These are phyloP conservation scores for Pseudophaeomoniella oleicola DNA, from an alignment of 2,329 filamentous ascomycete species.

Conservation along the genomic window DNA sequence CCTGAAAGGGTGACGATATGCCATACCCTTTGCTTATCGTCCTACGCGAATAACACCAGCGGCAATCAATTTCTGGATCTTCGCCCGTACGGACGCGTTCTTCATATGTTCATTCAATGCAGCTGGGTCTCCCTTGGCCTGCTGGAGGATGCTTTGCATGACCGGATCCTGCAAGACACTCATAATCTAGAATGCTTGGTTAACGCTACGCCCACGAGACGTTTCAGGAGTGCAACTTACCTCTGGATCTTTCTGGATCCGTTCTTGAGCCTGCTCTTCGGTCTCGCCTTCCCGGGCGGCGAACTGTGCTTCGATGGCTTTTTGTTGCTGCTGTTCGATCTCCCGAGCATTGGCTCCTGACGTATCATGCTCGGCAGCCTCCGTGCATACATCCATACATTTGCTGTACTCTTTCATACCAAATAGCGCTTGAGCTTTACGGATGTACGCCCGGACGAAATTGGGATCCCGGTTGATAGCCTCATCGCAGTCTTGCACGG, in stretches of 20 bases:
- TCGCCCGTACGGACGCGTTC: constrained; percentile 69
- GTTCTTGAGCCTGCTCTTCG: constrained; percentile 86
- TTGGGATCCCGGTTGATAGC: constrained; percentile 82
- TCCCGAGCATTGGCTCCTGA: constrained; percentile 73
- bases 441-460: constrained; percentile 91
- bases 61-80: constrained; percentile 89
- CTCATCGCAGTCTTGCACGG: constrained; percentile 78
- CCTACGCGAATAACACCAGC: constrained; percentile 82
- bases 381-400: constrained; percentile 75
- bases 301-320: constrained; percentile 83
- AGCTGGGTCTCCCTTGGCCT: constrained; percentile 84
- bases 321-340: constrained; percentile 88
- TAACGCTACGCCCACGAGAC: constrained; percentile 12
- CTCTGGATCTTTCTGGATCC: constrained; percentile 79
- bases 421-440: constrained; percentile 89
- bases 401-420: constrained; percentile 98
- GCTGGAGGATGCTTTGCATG: constrained; percentile 94
- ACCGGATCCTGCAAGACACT: constrained; percentile 85
- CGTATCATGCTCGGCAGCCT: constrained; percentile 63
- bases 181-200: constrained; percentile 50
- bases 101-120: constrained; percentile 95
- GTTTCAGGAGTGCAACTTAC: constrained; percentile 36
- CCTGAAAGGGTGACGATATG: too few relatives aligned
- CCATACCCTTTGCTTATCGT: too few relatives aligned
- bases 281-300: constrained; percentile 83